phyloP scores from a whole-genome alignment of 1,284 basidiomycete species.

The Coniophora puteana region DNA sequence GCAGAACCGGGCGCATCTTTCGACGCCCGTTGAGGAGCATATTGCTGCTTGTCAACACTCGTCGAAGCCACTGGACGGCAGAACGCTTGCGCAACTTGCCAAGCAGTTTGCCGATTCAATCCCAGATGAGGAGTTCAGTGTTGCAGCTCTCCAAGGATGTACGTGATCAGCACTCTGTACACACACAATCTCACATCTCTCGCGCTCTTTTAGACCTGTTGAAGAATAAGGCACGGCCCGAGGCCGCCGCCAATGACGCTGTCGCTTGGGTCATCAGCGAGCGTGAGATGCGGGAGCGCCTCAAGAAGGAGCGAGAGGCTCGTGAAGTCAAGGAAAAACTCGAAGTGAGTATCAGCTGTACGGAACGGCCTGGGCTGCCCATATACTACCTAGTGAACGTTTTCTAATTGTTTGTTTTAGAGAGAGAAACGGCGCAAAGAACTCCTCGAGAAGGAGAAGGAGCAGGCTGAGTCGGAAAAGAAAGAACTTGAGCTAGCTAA shows the following conservation, averaged over 20 bases:
- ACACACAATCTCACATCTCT: slow-evolving; percentile 15
- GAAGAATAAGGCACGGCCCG: slow-evolving; percentile 76
- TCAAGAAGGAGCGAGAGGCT: slow-evolving; percentile 67
- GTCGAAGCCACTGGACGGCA: slow-evolving; percentile 58
- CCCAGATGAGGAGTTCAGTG: slow-evolving; percentile 78
- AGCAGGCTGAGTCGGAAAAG: slow-evolving; percentile 34
- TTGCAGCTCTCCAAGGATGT: slow-evolving; percentile 85
- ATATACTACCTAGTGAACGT: slow-evolving; percentile 1
- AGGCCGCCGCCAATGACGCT: slow-evolving; percentile 61
- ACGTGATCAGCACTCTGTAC: slow-evolving; percentile 29
- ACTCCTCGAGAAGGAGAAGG: slow-evolving; percentile 39
- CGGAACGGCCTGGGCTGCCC: slow-evolving; percentile 11
- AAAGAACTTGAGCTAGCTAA: slow-evolving; percentile 37
- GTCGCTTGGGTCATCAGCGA: slow-evolving; percentile 69
- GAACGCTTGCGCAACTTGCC: slow-evolving; percentile 59
- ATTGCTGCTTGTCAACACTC: slow-evolving; percentile 54
- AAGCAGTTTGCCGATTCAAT: slow-evolving; percentile 72
- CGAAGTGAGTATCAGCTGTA: slow-evolving; percentile 46
- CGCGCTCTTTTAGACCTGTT: slow-evolving; percentile 52
- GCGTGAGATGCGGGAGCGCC: slow-evolving; percentile 64
- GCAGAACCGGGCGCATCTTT: slow-evolving; percentile 58
- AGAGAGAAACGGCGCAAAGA: slow-evolving; percentile 60
- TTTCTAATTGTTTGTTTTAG: slow-evolving; percentile 29
- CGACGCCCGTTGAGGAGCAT: slow-evolving; percentile 60
- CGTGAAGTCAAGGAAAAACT: slow-evolving; percentile 59